Conservation (phyloP, 2,329 filamentous ascomycete genomes). For the Esteya vermicola region DNA sequence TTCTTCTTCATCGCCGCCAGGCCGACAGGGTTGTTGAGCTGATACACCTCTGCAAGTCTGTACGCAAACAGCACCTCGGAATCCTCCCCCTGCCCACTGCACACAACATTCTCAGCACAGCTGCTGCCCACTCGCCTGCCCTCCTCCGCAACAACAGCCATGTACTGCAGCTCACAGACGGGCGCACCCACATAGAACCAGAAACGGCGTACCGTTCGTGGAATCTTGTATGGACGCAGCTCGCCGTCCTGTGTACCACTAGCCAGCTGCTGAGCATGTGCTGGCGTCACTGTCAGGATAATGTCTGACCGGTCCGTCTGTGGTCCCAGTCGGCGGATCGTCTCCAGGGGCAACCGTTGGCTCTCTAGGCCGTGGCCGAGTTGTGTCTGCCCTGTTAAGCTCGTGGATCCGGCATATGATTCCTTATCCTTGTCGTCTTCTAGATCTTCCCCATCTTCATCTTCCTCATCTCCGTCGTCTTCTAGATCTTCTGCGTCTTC, state of each 20-base stretch:
- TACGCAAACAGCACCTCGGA: conserved; percentile 29
- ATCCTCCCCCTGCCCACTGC: conserved; percentile 24
- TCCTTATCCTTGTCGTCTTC: too few species aligned
- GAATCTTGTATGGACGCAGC: conserved; percentile 40
- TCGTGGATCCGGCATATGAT: too few species aligned
- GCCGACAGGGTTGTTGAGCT: conserved; percentile 44
- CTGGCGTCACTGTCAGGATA: conserved; percentile 33
- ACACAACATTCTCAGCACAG: conserved; percentile 37
- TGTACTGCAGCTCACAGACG: conserved; percentile 37
- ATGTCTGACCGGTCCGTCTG: conserved; percentile 38
- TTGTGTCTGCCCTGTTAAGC: background rate
- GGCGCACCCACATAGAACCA: conserved; percentile 45
- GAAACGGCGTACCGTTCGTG: conserved; percentile 38
- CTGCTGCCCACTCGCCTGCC: conserved; percentile 26
- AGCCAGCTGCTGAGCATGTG: conserved; percentile 33
- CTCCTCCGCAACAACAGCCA: conserved; percentile 37
- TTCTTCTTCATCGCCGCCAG: conserved; percentile 36
- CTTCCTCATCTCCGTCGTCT: too few species aligned
- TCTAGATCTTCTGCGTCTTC: too few species aligned
- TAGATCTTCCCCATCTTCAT: too few species aligned
- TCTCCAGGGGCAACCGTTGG: conserved; percentile 36
- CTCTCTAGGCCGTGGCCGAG: conserved; percentile 24
- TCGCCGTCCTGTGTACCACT: conserved; percentile 38
- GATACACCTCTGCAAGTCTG: conserved; percentile 42
- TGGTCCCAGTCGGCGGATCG: conserved; percentile 31